phyloP scores from a whole-genome alignment of 2,329 filamentous ascomycete species.

The Arthrobotrys musiformis region DNA sequence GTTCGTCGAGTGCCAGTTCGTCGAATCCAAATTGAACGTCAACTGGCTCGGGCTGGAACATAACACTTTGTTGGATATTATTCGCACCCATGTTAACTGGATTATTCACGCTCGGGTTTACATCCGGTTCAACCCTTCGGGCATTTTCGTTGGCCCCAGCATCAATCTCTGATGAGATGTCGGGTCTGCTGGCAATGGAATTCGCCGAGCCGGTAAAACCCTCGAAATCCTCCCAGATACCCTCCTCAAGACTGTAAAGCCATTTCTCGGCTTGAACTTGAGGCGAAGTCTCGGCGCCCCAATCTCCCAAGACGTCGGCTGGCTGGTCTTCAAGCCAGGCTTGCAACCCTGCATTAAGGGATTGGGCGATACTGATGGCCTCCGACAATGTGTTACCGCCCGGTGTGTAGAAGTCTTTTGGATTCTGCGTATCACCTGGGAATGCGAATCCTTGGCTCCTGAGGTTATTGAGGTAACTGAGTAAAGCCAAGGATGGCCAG shows the following conservation, averaged over 20 bases:
- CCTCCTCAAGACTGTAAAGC: constrained; percentile 25
- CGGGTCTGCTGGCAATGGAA: background rate
- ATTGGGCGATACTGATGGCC: background rate
- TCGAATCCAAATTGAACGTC: background rate
- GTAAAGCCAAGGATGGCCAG: constrained; percentile 15
- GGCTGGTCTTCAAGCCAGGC: background rate
- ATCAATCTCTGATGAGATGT: background rate
- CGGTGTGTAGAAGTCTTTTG: background rate
- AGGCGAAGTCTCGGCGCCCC: background rate
- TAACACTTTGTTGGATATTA: background rate
- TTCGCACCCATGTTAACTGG: background rate
- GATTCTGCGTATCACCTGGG: background rate
- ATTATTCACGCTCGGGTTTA: too few relatives aligned
- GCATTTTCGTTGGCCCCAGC: background rate
- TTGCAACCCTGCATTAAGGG: background rate
- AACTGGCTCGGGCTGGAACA: background rate
- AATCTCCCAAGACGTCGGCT: background rate
- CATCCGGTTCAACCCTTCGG: background rate
- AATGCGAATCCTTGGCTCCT: background rate
- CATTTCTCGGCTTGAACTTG: constrained; percentile 26
- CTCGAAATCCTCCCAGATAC: background rate
- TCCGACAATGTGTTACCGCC: constrained; percentile 13
- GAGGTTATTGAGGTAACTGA: constrained; percentile 4
- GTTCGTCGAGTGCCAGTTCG: background rate
- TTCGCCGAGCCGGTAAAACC: background rate